These are phyloP conservation scores for Fragaria ananassa DNA, from an alignment of 306 rosid species.

Conservation along the genomic window DNA sequence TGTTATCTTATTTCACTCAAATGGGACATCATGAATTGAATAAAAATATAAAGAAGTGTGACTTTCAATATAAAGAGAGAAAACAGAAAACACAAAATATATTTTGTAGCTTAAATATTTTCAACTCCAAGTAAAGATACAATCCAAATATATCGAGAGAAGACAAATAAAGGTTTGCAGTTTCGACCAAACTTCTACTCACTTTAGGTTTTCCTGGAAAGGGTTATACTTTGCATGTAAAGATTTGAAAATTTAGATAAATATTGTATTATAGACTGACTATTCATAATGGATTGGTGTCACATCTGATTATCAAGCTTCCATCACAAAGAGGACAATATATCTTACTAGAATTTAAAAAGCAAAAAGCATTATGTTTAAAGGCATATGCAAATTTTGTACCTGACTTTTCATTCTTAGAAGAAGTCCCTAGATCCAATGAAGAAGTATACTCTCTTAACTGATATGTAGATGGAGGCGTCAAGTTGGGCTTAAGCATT, in stretches of 20 bases:
- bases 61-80: neutral
- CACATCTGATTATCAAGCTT: neutral
- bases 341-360: neutral
- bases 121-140: neutral
- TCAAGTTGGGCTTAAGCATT: constrained; percentile 19
- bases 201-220: neutral
- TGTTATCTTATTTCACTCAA: neutral
- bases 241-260: neutral
- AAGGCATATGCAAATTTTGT: constrained; percentile 6
- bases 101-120: neutral
- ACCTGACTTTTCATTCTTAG: constrained; percentile 60
- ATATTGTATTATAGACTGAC: neutral
- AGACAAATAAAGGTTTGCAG: neutral
- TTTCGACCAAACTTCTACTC: neutral
- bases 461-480: constrained; percentile 30
- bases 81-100: neutral
- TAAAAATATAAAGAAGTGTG: neutral
- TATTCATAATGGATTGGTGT: neutral
- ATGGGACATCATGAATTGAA: neutral
- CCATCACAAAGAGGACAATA: neutral
- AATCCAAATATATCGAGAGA: neutral
- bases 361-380: neutral
- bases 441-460: constrained; percentile 26
- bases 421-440: constrained; percentile 31
- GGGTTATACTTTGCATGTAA: neutral